Evolutionary conservation across 83 land plant genomes (phyloP).

Genomic region (Picea abies): DNA sequence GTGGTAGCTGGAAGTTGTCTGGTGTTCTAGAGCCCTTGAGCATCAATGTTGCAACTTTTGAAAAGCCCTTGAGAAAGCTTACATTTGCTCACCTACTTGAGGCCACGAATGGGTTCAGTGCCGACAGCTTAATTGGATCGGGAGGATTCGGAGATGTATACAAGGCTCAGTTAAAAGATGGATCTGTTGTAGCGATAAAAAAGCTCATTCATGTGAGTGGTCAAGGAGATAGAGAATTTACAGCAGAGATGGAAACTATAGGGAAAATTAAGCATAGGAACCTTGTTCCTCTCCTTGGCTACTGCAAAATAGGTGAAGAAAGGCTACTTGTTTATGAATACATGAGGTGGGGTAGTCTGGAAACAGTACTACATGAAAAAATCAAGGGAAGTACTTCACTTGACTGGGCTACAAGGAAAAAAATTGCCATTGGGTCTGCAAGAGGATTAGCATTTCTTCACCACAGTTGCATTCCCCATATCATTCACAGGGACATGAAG

Average conservation of each 20-base stretch:
- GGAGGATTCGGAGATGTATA: conserved; percentile 89
- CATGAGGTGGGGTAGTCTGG: conserved; percentile 79
- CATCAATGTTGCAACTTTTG: conserved; percentile 81
- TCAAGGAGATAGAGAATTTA: conserved; percentile 74
- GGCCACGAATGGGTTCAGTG: conserved; percentile 77
- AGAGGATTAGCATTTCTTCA: conserved; percentile 84
- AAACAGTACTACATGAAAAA: conserved; percentile 58
- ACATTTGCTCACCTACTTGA: conserved; percentile 80
- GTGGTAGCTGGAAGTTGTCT: conserved; percentile 63
- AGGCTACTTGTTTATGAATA: conserved; percentile 80
- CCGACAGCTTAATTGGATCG: conserved; percentile 61
- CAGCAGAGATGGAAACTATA: conserved; percentile 81
- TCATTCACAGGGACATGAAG: conserved; percentile 84
- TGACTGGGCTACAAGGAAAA: conserved; percentile 64
- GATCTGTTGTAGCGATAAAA: conserved; percentile 67
- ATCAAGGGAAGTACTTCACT: conserved; percentile 31
- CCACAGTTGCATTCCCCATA: conserved; percentile 81
- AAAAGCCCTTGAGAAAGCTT: conserved; percentile 72
- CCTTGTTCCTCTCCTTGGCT: conserved; percentile 78
- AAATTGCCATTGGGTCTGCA: conserved; percentile 75
- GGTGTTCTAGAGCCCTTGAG: conserved; percentile 69
- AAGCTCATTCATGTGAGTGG: conserved; percentile 62
- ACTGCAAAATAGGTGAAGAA: conserved; percentile 68
- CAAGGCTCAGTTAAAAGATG: conserved; percentile 66
- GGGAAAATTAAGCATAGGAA: conserved; percentile 81